Base-by-base conservation (phyloP, 108 stramenopile genomes). In the Nitzschia sp. region DNA sequence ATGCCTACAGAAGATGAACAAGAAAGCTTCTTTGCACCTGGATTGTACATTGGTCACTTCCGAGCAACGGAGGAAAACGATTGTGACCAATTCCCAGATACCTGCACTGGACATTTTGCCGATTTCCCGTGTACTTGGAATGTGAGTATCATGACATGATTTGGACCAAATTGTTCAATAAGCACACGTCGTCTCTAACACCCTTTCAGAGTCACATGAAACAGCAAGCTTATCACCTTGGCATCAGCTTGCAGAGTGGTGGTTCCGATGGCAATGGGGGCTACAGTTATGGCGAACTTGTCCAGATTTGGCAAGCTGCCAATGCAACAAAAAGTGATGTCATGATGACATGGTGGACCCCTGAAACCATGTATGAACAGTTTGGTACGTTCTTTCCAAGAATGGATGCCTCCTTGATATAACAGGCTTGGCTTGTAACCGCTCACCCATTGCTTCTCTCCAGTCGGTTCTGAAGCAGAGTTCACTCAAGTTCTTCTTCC, bases 221-320 rank as follows among this genome's bases (percentile, higher is more conserved):
- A 20, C 70, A 59, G n/a, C 70, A 70, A 29, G 51, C 51, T 15
- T 25, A 62, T 22, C 51, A 70, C 41, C 40, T 56, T 21, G 63
- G 40, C 37, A 72, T 63, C 6, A 39, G 57, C n/a, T 51, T 72
- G 42, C 26, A 26, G 42, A 25, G 40, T 8, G 56, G 63, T 42
- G 67, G 67, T 1, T 19, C 10, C 20, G 61, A 24, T 25, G 11
- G 17, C 1, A 25, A 41, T 8, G 14, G 39, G 7, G 61, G 43
- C 1, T 43, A 46, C 43, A 39, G 46, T 14, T 75, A 71, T 57
- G 52, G 52, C 10, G 10, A 51, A 6, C 67, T 77, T 72, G 40
- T 70, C 6, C 61, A 77, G 21, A 70, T 81, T 3, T 81, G 60
- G 57, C 17, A 64, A 7, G 76, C 80, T 20, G 76, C 80, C 21